Base-by-base conservation (phyloP, 805 yeast species). In the Yamadazyma akitaensis region DNA sequence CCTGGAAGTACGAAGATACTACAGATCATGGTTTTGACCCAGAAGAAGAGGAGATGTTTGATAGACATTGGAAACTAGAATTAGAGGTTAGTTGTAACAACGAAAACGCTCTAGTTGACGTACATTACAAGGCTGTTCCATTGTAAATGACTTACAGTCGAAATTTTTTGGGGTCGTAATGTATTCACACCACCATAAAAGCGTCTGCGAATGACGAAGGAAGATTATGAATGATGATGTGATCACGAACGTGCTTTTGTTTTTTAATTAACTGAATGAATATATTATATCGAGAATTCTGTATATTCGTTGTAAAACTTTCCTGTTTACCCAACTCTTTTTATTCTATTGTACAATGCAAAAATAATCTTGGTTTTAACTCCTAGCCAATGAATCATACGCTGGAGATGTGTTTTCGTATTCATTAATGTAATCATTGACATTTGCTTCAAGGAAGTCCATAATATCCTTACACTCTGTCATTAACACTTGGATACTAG, bases 21-120 rank as follows among this genome's bases (percentile, higher is more conserved):
- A 64, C 82, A 7, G 75, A 77, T 57, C 85, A 82, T 54, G 84
- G 84, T 2, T 76, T 76, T 52, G 57, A 60, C 13, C 71, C 70
- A 48, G 70, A 69, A 32, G 79, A 73, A 51, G 80, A 76, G 47
- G 75, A 72, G 31, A 30, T 57, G 47, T 63, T 56, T 40, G 64
- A 79, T 58, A 76, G 82, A 54, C 84, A 81, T 58, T 85, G 86
- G 80, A 81, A 74, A 53, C 77, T 84, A 47, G 77, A 77, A 54
- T 76, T 85, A 57, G 79, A 75, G 44, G 84, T 85, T 43, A 78
- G 75, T 53, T 82, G 88, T 57, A 81, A 81, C 62, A 82, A 83
- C 45, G 80, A 78, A 47, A 79, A 78, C 59, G 88, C 94, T 16
- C 63, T 76, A 67, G 83, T 85, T 42, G 80, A 77, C 47, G 85